A percentile compares a stretch with the other conserved stretches of the same genome.
phyloP scores from a whole-genome alignment of 2,329 filamentous ascomycete genomes.

The Pseudocercospora ulei region DNA sequence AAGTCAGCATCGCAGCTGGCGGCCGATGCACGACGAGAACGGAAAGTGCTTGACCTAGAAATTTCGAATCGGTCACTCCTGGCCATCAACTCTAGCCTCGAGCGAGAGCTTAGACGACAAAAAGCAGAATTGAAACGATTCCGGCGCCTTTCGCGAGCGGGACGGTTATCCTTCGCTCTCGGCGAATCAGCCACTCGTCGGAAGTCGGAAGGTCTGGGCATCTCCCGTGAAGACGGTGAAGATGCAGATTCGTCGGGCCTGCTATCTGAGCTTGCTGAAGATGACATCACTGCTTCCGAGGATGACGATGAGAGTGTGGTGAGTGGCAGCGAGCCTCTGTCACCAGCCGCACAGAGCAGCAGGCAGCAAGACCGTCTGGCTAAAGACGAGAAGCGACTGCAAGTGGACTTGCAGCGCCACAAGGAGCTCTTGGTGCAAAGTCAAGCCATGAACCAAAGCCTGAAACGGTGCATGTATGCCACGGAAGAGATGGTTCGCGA shows the following conservation, averaged over 20 bases:
- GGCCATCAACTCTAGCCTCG: conserved; percentile 87
- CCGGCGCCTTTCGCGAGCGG: conserved; percentile 72
- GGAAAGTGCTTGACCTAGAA: conserved; percentile 91
- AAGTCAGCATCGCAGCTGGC: conserved; percentile 62
- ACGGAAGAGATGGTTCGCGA: conserved; percentile 86
- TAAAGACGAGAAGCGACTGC: conserved; percentile 71
- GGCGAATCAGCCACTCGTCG: conserved; percentile 33
- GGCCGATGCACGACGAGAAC: conserved; percentile 77
- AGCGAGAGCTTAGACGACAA: conserved; percentile 84
- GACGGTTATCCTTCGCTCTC: conserved; percentile 54
- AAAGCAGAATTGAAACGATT: conserved; percentile 78
- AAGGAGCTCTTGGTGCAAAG: conserved; percentile 79
- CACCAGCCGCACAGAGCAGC: conserved; percentile 35
- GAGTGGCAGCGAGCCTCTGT: conserved; percentile 27
- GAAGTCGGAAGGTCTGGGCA: conserved; percentile 26
- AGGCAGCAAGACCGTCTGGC: conserved; percentile 49
- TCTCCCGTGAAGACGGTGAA: conserved; percentile 33
- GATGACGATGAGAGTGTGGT: conserved; percentile 30
- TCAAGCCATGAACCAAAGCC: conserved; percentile 89
- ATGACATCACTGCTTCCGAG: conserved; percentile 13
- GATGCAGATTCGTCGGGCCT: conserved; percentile 28
- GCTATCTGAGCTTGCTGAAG: conserved; percentile 20
- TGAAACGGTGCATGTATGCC: conserved; percentile 80
- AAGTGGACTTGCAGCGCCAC: conserved; percentile 77
- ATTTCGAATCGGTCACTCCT: conserved; percentile 93